Base-by-base conservation (phyloP, 306 rosid genomes). In the Mimosa bimucronata region DNA sequence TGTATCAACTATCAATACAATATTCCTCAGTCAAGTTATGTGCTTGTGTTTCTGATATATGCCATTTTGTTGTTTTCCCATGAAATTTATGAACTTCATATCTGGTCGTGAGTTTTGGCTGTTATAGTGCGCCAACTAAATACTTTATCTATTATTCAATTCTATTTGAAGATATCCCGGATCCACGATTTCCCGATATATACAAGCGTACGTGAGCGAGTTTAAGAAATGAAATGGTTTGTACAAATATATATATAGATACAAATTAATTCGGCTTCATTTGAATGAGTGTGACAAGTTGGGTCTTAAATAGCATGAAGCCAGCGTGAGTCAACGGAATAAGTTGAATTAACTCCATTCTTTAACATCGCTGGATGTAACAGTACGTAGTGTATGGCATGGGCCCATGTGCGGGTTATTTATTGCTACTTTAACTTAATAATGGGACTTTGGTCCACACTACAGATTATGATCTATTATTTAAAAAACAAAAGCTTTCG, bases 381-480 rank as follows among this genome's bases (percentile, higher is more conserved):
- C n/a, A 53, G 23, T 4, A 46, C 57, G 38, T 18, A 50, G 21
- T 48, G 16, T 53, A 66, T 25, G 29, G 25, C 66, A 81, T 12
- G 80, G 77, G 42, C 80, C 65, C 65, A 78, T 46, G 68, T 68
- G 70, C 29, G 67, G 52, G 58, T 30, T 50, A 71, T 55, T 26
- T 46, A 14, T 80, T 66, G 68, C 11, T 37, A 37, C 70, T 84
- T 45, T 67, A 62, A 71, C 5, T 81, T 44, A 45, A 74, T 76
- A 41, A 64, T 57, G 28, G 78, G 79, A 77, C 21, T 30, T 58
- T 21, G 87, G 87, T 28, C 85, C 94, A n/a, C 57, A 79, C 87
- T 58, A 77, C 45, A 81, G 91, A 92, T 87, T 86, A 38, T 77
- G 85, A 92, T 86, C 88, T 62, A 68, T 76, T 81, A 64, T 61